Evolutionary conservation across 1,139 yeast genomes (phyloP), one percentile per base, ranked within the genome.

Genomic region (Protomyces inundatus): DNA sequence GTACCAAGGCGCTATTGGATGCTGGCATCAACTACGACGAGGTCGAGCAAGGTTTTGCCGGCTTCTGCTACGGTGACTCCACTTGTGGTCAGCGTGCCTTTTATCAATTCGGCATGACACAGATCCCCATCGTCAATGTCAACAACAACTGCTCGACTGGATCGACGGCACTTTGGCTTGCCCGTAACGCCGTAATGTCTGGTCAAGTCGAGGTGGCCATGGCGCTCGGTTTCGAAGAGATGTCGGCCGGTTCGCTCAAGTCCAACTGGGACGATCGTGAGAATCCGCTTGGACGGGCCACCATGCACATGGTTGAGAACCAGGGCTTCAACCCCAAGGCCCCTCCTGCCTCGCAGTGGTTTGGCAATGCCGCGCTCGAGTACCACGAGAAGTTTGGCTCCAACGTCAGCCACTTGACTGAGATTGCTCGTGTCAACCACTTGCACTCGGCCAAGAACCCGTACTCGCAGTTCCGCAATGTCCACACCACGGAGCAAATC

Each of bases 91-190:
- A 72, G 67, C 68, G 74, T 52, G 73, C 69, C 10, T 63, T 72
- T 52, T 72, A 72, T 65, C 74, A 72, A 64, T 70, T 72, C 23
- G 74, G 74, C 10, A 70, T 71, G 68, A 72, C 74, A 7, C 73
- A 73, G 14, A 70, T 72, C 53, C 74, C 74, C 6, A 66, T 72
- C 53, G 64, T 68, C 57, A 72, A 72, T 64, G 73, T 72, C 55
- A 72, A 72, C 70, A 72, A 72, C 66, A 72, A 72, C 61, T 72
- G 74, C 58, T 69, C 74, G 10, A 72, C 74, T 2, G 74, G 74
- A 4, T 72, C 74, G 37, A 70, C 74, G 1, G 74, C 73, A 2
- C 67, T 72, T 6, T 69, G 61, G 61, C 68, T 71, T 65, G 74
- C 70, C 48, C 66, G 71, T 12, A 69, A 68, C 54, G 65, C 71